These are phyloP conservation scores for Echinochloa phyllopogon DNA, from an alignment of 176 grass and related monocot genomes.

Conservation along the genomic window DNA sequence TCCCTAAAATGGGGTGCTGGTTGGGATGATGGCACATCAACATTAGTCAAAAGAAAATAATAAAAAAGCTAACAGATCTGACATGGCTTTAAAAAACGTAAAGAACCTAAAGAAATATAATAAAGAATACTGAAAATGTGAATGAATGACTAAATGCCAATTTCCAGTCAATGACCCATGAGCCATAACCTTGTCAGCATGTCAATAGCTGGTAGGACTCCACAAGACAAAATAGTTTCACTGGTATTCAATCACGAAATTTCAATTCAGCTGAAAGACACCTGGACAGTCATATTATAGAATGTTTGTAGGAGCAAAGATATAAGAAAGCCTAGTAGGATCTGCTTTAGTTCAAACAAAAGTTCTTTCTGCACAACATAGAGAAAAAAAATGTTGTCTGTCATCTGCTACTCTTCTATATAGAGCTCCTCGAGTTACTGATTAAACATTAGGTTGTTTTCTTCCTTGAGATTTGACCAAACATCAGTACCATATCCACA, in stretches of 20 bases:
- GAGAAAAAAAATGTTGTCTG: background rate
- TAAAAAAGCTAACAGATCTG: background rate
- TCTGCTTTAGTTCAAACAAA: slow-evolving; percentile 17
- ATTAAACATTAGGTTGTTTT: background rate
- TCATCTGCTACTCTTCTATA: background rate
- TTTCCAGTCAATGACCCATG: slow-evolving; percentile 40
- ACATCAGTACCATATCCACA: slow-evolving; percentile 12
- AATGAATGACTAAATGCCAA: background rate
- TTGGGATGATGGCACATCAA: background rate
- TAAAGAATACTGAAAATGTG: background rate
- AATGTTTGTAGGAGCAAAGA: background rate
- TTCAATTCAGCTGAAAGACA: background rate
- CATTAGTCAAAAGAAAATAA: background rate
- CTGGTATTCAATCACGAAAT: background rate
- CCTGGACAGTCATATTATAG: background rate
- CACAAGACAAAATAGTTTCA: slow-evolving; percentile 52
- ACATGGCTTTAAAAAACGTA: background rate
- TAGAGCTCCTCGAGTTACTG: background rate
- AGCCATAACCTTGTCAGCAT: slow-evolving; percentile 43
- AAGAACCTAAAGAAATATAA: background rate
- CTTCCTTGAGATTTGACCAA: background rate
- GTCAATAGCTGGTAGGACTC: slow-evolving; percentile 27
- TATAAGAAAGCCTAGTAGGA: slow-evolving; percentile 14
- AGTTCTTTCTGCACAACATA: slow-evolving; percentile 17
- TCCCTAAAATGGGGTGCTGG: background rate